Evolutionary conservation across 2,329 filamentous ascomycete genomes (phyloP).

Genomic region (Fonsecaea erecta): DNA sequence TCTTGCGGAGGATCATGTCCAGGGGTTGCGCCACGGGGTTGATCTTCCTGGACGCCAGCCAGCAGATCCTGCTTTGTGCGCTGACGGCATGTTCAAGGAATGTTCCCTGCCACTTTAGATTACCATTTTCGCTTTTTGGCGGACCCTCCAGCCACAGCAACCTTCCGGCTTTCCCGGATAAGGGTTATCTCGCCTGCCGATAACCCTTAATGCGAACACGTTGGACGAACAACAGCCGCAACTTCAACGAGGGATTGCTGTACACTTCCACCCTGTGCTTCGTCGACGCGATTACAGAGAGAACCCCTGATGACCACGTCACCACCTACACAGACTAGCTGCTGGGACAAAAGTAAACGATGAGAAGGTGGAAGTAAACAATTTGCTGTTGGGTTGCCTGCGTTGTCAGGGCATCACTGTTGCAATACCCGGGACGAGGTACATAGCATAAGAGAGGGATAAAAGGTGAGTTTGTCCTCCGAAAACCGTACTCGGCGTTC

Average conservation of each 20-base stretch:
- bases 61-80: constrained; percentile 5
- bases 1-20: background rate
- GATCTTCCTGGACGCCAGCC: background rate
- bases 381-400: background rate
- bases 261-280: background rate
- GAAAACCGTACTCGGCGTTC: background rate
- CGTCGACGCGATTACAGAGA: background rate
- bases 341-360: background rate
- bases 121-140: constrained; percentile 22
- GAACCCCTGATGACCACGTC: background rate
- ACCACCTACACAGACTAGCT: background rate
- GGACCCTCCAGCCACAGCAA: constrained; percentile 15
- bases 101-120: constrained; percentile 24
- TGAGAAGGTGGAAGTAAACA: background rate
- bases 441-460: background rate
- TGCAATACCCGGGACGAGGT: too few relatives aligned
- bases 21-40: background rate
- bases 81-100: constrained; percentile 17
- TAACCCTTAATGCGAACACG: constrained; percentile 18
- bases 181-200: constrained; percentile 26
- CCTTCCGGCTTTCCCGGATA: constrained; percentile 22
- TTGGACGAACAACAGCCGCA: background rate
- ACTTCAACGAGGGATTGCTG: background rate
- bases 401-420: background rate
- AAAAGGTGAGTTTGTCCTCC: background rate